Evolutionary conservation across 192 early-diverging fungal genomes (phyloP).

Genomic region (Coemansia sp.): DNA sequence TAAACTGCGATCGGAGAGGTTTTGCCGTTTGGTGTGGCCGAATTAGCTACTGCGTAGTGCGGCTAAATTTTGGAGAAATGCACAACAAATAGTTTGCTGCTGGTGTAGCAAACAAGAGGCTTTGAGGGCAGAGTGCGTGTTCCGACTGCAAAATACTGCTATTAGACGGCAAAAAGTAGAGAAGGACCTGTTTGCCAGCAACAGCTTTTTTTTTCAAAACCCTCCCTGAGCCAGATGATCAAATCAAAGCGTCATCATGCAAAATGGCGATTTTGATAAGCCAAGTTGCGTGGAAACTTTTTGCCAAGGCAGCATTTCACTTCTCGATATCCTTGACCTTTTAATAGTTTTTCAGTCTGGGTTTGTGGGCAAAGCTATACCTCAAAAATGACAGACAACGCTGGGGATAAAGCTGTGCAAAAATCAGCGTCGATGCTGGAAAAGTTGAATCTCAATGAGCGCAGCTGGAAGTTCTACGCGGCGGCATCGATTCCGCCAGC

Average conservation of each 20-base stretch:
- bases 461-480: conserved; percentile 70
- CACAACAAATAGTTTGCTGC: not conserved
- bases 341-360: too few species aligned
- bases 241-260: conserved; percentile 3
- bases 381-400: conserved; percentile 22
- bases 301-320: not conserved
- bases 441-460: conserved; percentile 46
- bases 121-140: not conserved
- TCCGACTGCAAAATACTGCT: not conserved
- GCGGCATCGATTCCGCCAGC: conserved; percentile 61
- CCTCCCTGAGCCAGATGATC: not conserved
- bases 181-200: not conserved
- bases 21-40: not conserved
- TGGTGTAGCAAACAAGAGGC: not conserved
- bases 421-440: conserved; percentile 44
- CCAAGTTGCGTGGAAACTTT: not conserved
- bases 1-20: not conserved
- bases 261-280: conserved; percentile 6
- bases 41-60: conserved; percentile 6
- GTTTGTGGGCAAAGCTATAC: not conserved
- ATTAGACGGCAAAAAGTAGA: not conserved
- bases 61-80: conserved; percentile 1
- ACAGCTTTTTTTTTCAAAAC: conserved; percentile 4
- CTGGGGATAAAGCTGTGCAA: conserved; percentile 31
- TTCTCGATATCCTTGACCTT: not conserved